Evolutionary conservation across 257 asterid genomes (phyloP).

Genomic region (Nicotiana sylvestris): DNA sequence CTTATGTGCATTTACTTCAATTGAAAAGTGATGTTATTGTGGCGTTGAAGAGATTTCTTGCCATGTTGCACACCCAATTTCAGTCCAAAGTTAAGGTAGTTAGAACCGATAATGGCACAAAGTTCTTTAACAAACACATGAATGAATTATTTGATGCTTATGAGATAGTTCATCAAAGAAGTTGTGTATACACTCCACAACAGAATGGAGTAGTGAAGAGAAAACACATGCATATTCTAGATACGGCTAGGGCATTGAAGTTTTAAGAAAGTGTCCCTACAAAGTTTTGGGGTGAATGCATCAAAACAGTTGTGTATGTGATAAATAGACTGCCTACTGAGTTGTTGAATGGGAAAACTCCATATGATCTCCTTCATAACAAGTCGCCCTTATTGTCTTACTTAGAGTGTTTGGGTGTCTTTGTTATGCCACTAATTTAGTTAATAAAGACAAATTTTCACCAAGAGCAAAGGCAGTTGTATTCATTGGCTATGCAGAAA

Average conservation of each 20-base stretch:
- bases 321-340: neutral
- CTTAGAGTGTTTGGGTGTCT: neutral
- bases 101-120: neutral
- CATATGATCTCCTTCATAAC: neutral
- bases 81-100: neutral
- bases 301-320: neutral
- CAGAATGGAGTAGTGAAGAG: neutral
- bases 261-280: neutral
- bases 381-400: neutral
- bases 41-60: neutral
- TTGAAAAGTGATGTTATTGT: neutral
- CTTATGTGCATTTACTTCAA: neutral
- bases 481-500: too few species aligned
- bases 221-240: neutral
- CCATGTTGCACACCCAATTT: neutral
- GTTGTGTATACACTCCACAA: neutral
- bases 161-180: neutral
- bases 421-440: neutral
- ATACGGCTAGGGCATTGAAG: neutral
- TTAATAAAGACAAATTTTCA: too few species aligned
- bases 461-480: too few species aligned
- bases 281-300: neutral
- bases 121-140: neutral
- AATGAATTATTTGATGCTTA: neutral
- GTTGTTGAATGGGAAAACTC: neutral